Conservation (phyloP, 2,329 filamentous ascomycete species). For the Nemania abortiva region DNA sequence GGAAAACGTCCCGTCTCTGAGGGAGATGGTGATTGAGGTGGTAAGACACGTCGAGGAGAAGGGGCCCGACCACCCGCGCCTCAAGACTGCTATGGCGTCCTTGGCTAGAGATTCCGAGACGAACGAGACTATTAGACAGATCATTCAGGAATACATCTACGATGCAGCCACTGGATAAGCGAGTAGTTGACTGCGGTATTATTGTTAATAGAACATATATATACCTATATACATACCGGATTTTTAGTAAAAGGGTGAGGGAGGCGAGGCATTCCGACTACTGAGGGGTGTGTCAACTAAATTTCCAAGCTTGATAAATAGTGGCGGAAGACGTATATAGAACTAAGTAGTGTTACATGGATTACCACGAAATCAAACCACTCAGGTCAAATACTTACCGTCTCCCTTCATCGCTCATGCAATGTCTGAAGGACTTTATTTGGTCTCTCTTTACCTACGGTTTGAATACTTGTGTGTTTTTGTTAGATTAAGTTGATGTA, state of each 20-base stretch:
- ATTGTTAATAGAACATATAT: neutral
- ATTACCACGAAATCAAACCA: too few relatives aligned
- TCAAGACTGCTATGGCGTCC: neutral
- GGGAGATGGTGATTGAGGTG: neutral
- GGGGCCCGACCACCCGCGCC: neutral
- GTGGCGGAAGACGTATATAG: too few relatives aligned
- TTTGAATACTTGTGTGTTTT: too few relatives aligned
- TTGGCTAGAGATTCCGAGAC: constrained; percentile 4
- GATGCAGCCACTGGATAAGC: neutral
- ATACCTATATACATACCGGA: neutral
- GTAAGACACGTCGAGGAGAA: neutral
- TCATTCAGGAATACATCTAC: constrained; percentile 18
- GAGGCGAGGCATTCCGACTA: too few relatives aligned
- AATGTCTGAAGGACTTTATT: neutral
- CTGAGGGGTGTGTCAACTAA: too few relatives aligned
- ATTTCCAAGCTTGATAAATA: too few relatives aligned
- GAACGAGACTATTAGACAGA: constrained; percentile 1
- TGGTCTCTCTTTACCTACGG: too few relatives aligned
- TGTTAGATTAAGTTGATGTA: too few relatives aligned
- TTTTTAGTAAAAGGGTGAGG: too few relatives aligned
- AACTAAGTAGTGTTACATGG: neutral
- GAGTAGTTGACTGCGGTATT: neutral
- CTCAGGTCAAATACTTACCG: too few relatives aligned
- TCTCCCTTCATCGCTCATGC: neutral
- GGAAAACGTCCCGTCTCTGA: neutral